Evolutionary conservation across 352 stramenopile genomes (phyloP).

Genomic region (Phytophthora pisi): DNA sequence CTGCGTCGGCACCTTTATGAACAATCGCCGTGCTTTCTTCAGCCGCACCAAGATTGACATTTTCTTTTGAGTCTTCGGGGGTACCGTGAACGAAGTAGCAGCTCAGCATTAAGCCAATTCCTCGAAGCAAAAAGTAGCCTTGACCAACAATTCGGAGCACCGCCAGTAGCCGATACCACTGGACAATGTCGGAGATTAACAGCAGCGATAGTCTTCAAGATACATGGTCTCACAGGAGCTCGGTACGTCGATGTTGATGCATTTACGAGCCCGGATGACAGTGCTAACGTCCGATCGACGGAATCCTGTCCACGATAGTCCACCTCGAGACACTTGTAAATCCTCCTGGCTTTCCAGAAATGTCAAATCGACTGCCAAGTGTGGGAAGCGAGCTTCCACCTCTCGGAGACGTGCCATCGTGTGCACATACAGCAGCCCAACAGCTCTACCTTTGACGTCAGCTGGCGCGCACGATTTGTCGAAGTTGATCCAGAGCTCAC

Average conservation of each 20-base stretch:
- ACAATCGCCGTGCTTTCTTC: constrained; percentile 18
- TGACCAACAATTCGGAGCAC: constrained; percentile 35
- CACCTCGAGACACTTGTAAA: constrained; percentile 7
- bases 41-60: background rate
- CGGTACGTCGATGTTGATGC: background rate
- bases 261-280: constrained; percentile 20
- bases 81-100: constrained; percentile 22
- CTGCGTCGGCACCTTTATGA: constrained; percentile 42
- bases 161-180: constrained; percentile 35
- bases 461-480: constrained; percentile 4
- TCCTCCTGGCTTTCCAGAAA: constrained; percentile 27
- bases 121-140: constrained; percentile 36
- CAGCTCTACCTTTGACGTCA: background rate
- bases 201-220: constrained; percentile 45
- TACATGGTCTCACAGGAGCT: constrained; percentile 34
- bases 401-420: constrained; percentile 5
- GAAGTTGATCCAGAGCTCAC: constrained; percentile 27
- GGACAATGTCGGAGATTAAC: constrained; percentile 19
- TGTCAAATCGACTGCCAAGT: constrained; percentile 16
- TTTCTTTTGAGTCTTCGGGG: background rate
- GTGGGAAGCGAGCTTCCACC: constrained; percentile 6
- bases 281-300: constrained; percentile 20
- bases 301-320: constrained; percentile 7
- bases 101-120: constrained; percentile 23
- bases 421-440: constrained; percentile 12